Evolutionary conservation across 768 basidiomycete species (phyloP).

Genomic region (Lactarius evosmus): DNA sequence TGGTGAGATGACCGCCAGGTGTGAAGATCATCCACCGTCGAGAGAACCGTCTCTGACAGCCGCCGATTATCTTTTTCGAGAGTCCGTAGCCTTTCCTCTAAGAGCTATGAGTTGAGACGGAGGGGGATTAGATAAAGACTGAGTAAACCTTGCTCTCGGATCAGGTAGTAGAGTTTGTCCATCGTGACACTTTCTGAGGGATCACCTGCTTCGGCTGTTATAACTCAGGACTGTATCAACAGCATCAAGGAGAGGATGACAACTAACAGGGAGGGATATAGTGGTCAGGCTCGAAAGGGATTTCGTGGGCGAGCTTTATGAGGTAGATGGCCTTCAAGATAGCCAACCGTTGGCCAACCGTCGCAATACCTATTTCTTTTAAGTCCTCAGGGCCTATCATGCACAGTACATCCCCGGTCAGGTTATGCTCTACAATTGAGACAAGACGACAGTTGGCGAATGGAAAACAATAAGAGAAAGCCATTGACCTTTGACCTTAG

Average conservation of each 20-base stretch:
- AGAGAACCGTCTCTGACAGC: conserved; percentile 58
- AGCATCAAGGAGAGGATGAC: conserved; percentile 2
- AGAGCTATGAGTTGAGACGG: conserved; percentile 12
- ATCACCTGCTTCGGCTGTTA: conserved; percentile 57
- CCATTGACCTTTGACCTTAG: conserved; percentile 69
- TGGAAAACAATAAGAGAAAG: conserved; percentile 24
- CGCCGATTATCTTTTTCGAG: conserved; percentile 79
- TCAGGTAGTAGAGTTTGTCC: conserved; percentile 60
- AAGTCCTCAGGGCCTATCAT: conserved; percentile 80
- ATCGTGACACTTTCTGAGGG: conserved; percentile 52
- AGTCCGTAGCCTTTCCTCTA: conserved; percentile 63
- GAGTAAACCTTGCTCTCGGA: conserved; percentile 70
- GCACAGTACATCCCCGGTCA: conserved; percentile 87
- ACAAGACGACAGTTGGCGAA: conserved; percentile 14
- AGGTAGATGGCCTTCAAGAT: conserved; percentile 92
- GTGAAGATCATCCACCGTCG: conserved; percentile 64
- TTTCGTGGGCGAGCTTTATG: conserved; percentile 76
- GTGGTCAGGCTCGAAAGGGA: conserved; percentile 79
- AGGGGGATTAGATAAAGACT: neutral
- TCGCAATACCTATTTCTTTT: conserved; percentile 82
- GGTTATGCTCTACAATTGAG: conserved; percentile 68
- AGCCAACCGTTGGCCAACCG: conserved; percentile 86
- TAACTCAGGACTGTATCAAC: conserved; percentile 1
- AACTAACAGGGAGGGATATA: conserved; percentile 86
- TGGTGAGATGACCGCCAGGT: conserved; percentile 36